These are phyloP conservation scores for Tetrahymena malaccensis DNA, from an alignment of 73 alveolate genomes.

Conservation along the genomic window DNA sequence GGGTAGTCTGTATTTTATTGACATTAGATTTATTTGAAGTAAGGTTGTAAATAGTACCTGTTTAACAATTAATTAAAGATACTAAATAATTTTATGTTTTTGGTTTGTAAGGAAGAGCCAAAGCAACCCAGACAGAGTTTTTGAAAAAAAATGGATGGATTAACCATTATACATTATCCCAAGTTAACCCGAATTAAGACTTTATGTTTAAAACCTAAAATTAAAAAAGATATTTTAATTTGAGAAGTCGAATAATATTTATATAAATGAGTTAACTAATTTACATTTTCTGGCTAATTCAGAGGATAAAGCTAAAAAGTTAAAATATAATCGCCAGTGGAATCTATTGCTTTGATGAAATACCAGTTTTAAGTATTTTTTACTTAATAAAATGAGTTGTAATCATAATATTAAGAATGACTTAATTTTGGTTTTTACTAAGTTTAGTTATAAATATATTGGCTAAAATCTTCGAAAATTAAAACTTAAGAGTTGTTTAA, in stretches of 20 bases:
- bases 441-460: too few species aligned
- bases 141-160: neutral
- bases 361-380: neutral
- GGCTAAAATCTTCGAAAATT: too few species aligned
- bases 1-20: too few species aligned
- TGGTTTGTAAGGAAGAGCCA: too few species aligned
- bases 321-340: neutral
- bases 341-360: neutral
- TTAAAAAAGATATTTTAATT: too few species aligned
- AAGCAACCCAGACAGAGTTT: neutral
- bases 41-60: neutral
- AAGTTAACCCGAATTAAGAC: too few species aligned
- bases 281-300: neutral
- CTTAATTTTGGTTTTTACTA: neutral
- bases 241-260: too few species aligned
- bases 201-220: neutral
- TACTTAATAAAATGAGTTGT: neutral
- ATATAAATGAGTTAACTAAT: too few species aligned
- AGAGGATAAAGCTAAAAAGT: neutral
- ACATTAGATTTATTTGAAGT: neutral
- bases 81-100: neutral
- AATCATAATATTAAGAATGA: neutral
- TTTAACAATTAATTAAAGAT: neutral
- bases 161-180: neutral
- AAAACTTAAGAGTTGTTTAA: too few species aligned